Evolutionary conservation across 2,329 filamentous ascomycete species (phyloP), one percentile per base, ranked within the genome.

Genomic region (Cladosporium velox): DNA sequence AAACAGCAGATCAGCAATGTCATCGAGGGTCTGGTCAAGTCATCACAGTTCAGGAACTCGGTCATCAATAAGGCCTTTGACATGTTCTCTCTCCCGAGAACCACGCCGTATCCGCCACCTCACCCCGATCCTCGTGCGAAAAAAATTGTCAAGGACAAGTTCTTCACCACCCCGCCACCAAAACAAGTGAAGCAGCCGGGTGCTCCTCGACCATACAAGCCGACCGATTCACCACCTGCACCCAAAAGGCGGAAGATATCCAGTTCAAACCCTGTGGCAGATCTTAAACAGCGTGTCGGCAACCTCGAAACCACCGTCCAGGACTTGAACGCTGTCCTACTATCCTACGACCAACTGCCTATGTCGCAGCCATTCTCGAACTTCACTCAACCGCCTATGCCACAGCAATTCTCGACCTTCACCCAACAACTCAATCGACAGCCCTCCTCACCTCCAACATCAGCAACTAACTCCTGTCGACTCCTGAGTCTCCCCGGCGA

Each of bases 401-500:
- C 41, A 6, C 41, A 47, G 41, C 24, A 4, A 30, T 26, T 28
- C 4, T 12, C 47, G 15, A 52, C 10, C 28, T 38, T 21, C 8
- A 21, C 54, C n/a, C 30, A 38, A 21, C 30, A 21, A 21, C 21
- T n/a, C 32, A 24, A 32, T 1, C 54, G 1, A 18, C n/a, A 21
- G 14, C 8, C n/a, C 21, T 8, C 10, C 6, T 18, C 55, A 24
- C n/a, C 4, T 18, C 11, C 10, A 7, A 4, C 49, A 30, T 21
- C 55, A 18, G 10, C 4, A 8, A 58, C n/a, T n/a, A 41, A 14
- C 18, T 32, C 15, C 28, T 35, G n/a, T n/a, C 49, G 34, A 24
- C 12, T 65, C 28, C 28, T 58, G 1, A 28, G 14, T 11, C 62
- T 65, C 26, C 62, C 62, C 11, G 52, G 35, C 26, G 62, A 65